These are phyloP conservation scores for Platismatia glauca DNA, from an alignment of 495 filamentous ascomycete species.

Conservation along the genomic window DNA sequence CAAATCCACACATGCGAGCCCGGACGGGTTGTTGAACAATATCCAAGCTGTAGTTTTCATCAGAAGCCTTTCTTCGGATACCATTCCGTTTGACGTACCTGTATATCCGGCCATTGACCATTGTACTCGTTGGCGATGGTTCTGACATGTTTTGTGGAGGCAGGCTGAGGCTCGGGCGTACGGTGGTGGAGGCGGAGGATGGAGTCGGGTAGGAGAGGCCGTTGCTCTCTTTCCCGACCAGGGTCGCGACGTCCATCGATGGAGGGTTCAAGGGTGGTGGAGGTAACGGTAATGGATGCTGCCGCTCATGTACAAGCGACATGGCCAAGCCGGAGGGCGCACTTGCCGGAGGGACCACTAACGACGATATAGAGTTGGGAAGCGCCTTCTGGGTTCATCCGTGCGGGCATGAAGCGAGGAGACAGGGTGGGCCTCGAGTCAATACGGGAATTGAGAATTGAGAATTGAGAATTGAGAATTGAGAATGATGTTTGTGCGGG, in stretches of 20 bases:
- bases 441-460: background rate
- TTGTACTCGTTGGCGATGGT: slow-evolving; percentile 12
- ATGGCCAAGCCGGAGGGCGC: slow-evolving; percentile 2
- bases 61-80: background rate
- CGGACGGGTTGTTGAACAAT: slow-evolving; percentile 89
- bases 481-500: no score
- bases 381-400: background rate
- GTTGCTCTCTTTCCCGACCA: slow-evolving; percentile 9
- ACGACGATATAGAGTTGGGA: background rate
- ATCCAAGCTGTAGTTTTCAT: slow-evolving; percentile 37
- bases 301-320: slow-evolving; percentile 17
- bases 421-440: background rate
- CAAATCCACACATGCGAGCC: slow-evolving; percentile 98
- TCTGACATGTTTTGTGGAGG: slow-evolving; percentile 16
- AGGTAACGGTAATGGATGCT: slow-evolving; percentile 10
- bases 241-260: slow-evolving; percentile 9
- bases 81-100: slow-evolving; percentile 4
- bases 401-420: background rate
- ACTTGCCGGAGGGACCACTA: background rate
- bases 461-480: no score
- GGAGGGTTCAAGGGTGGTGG: slow-evolving; percentile 15
- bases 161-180: slow-evolving; percentile 13
- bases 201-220: slow-evolving; percentile 17
- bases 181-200: slow-evolving; percentile 13
- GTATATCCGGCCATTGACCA: slow-evolving; percentile 22